Conservation (phyloP, 257 asterid species). For the Solanum paucissectum region DNA sequence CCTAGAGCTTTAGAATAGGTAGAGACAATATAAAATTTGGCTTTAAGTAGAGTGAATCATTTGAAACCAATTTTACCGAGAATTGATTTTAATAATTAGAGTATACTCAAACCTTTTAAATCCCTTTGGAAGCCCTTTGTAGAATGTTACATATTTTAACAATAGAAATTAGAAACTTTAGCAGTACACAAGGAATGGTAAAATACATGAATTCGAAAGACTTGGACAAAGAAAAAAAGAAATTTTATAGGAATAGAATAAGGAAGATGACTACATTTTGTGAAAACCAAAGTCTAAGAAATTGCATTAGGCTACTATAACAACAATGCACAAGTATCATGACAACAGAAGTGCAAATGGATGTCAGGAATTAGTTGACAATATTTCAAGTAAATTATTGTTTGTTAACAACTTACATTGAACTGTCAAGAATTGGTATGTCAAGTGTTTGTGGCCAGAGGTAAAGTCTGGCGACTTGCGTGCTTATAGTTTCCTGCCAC, state of each 20-base stretch:
- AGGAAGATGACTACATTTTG: neutral
- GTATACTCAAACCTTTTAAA: neutral
- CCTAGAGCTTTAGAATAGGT: neutral
- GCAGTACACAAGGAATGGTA: neutral
- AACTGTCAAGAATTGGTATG: conserved; percentile 54
- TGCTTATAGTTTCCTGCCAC: conserved; percentile 49
- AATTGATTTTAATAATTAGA: neutral
- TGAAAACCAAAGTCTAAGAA: neutral
- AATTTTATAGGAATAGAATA: neutral
- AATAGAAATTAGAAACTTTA: neutral
- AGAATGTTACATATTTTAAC: neutral
- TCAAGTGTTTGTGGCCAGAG: conserved; percentile 68
- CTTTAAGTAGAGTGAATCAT: neutral
- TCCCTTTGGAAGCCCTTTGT: neutral
- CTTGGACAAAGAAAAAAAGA: neutral
- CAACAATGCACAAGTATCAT: neutral
- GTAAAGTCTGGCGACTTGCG: conserved; percentile 45
- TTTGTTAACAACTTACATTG: conserved; percentile 39
- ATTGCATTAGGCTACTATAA: neutral
- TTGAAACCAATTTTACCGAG: neutral
- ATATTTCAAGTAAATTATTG: neutral
- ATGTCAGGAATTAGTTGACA: neutral
- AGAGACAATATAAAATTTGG: neutral
- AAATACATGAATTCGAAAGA: neutral
- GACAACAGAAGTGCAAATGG: neutral